Conservation (phyloP, 2,329 filamentous ascomycete genomes). For the Aureobasidium pullulans region DNA sequence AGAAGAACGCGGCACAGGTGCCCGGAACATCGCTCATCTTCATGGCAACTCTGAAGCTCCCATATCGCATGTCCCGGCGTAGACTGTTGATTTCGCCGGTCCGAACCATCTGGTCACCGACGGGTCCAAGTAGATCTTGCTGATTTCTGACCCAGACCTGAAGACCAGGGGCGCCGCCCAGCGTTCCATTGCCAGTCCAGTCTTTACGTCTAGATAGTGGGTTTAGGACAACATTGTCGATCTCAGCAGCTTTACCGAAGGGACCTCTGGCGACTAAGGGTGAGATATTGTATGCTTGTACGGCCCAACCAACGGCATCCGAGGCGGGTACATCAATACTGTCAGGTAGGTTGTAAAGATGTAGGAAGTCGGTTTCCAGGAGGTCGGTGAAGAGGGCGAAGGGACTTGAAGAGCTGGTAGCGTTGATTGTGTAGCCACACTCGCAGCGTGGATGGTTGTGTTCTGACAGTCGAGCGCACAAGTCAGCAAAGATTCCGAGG, state of each 20-base stretch:
- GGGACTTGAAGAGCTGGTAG: slow-evolving; percentile 30
- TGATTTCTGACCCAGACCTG: slow-evolving; percentile 48
- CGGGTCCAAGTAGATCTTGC: slow-evolving; percentile 21
- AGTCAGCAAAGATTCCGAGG: neutral
- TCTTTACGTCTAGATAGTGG: slow-evolving; percentile 36
- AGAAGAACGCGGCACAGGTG: slow-evolving; percentile 75
- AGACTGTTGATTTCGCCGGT: slow-evolving; percentile 58
- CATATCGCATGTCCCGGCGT: slow-evolving; percentile 58
- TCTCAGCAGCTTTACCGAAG: slow-evolving; percentile 57
- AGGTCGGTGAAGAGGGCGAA: slow-evolving; percentile 58
- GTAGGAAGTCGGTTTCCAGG: slow-evolving; percentile 65
- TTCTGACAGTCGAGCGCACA: neutral
- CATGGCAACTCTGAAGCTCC: slow-evolving; percentile 62
- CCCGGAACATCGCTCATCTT: slow-evolving; percentile 54
- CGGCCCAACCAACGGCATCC: slow-evolving; percentile 50
- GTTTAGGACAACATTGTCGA: slow-evolving; percentile 52
- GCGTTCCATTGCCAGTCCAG: slow-evolving; percentile 39
- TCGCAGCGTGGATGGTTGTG: slow-evolving; percentile 43
- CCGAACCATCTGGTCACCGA: slow-evolving; percentile 43
- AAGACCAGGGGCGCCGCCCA: slow-evolving; percentile 46
- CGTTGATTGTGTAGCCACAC: slow-evolving; percentile 60
- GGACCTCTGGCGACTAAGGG: slow-evolving; percentile 51
- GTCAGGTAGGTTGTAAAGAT: slow-evolving; percentile 39
- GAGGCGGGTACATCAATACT: slow-evolving; percentile 10
- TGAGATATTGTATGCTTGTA: slow-evolving; percentile 60